Percentiles rank a stretch among this genome's conserved stretches.
phyloP scores from a whole-genome alignment of 345 rosid genomes.

The Aurinia saxatilis region DNA sequence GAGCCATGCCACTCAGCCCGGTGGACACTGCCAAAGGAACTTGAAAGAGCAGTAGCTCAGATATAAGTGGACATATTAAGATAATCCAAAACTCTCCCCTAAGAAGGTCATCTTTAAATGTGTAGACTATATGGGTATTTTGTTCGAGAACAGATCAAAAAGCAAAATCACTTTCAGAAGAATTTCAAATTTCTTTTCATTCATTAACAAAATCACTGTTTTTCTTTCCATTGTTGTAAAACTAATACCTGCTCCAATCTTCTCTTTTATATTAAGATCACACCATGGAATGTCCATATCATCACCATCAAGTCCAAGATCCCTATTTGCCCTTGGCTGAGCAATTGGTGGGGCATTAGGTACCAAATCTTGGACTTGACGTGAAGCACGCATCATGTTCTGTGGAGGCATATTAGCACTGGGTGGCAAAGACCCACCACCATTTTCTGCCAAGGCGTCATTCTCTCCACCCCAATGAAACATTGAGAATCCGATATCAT shows the following conservation, averaged over 20 bases:
- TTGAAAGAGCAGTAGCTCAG: constrained; percentile 44
- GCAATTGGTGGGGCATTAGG: constrained; percentile 36
- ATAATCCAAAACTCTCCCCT: neutral
- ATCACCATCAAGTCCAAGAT: constrained; percentile 64
- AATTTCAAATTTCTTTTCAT: neutral
- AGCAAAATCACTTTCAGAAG: constrained; percentile 4
- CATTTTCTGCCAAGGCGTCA: constrained; percentile 37
- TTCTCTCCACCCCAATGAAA: constrained; percentile 48
- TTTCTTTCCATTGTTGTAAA: no score
- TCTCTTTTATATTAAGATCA: constrained; percentile 85
- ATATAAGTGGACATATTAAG: constrained; percentile 13
- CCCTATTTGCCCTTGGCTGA: constrained; percentile 42
- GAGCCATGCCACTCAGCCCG: constrained; percentile 99
- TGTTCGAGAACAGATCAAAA: neutral
- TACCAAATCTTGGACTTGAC: constrained; percentile 35
- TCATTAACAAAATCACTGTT: neutral
- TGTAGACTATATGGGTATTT: neutral
- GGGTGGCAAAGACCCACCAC: constrained; percentile 35
- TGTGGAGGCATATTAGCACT: constrained; percentile 34
- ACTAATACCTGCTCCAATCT: constrained; percentile 90
- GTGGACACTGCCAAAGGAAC: constrained; percentile 99
- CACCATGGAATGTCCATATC: constrained; percentile 89
- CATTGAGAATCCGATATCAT: constrained; percentile 42
- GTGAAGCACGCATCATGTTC: constrained; percentile 34
- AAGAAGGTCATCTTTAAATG: neutral